Conservation (phyloP, 139 green algal genomes). For the Micractinium conductrix region DNA sequence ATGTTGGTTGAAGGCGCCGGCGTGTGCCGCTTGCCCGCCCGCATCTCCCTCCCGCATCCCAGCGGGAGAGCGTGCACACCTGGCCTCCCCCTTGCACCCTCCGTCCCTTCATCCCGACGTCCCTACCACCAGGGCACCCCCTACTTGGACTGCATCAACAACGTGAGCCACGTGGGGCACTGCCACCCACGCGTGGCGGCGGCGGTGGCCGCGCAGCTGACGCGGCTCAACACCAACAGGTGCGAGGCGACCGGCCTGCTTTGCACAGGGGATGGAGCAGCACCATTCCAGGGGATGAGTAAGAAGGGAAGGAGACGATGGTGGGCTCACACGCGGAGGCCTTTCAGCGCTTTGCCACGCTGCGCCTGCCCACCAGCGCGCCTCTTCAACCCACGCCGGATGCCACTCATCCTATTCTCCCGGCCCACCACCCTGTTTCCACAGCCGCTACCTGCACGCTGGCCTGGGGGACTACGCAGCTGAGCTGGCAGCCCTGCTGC, state of each 20-base stretch:
- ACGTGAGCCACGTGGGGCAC: constrained; percentile 85
- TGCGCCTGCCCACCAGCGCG: no score
- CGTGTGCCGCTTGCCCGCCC: neutral
- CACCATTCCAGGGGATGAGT: no score
- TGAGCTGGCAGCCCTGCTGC: constrained; percentile 63
- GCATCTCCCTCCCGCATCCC: no score
- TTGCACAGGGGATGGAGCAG: no score
- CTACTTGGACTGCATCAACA: constrained; percentile 94
- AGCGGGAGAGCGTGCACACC: no score
- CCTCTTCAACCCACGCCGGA: no score
- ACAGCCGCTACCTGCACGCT: constrained; percentile 77
- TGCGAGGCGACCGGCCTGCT: no score
- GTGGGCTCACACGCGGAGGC: no score
- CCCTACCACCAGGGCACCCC: neutral
- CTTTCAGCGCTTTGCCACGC: no score
- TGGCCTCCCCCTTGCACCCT: neutral
- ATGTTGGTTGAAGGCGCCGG: neutral
- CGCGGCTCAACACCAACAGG: constrained; percentile 74
- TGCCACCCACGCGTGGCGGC: constrained; percentile 67
- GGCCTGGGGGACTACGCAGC: constrained; percentile 57
- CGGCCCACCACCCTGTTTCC: no score
- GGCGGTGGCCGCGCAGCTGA: constrained; percentile 63
- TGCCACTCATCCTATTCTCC: no score
- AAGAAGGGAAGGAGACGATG: no score
- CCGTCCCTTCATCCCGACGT: neutral